These are phyloP conservation scores for Cucurbita maxima DNA, from an alignment of 306 rosid species.

Conservation along the genomic window DNA sequence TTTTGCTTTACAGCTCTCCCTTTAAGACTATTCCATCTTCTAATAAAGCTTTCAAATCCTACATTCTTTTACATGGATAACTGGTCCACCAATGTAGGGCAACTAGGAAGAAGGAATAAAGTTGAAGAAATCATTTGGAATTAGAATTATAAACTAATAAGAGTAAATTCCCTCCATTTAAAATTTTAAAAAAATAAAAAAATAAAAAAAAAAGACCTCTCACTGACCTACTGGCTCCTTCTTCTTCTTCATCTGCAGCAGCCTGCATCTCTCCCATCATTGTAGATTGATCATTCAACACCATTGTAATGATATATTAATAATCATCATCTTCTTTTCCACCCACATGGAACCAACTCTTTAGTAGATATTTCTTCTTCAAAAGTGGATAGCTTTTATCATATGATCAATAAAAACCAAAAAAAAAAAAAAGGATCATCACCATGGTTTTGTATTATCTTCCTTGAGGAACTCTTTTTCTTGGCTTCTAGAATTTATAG, in stretches of 20 bases:
- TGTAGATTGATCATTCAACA: slow-evolving; percentile 44
- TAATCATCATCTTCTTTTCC: slow-evolving; percentile 65
- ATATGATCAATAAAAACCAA: neutral
- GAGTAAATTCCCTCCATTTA: neutral
- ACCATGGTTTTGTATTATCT: neutral
- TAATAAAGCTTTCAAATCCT: slow-evolving; percentile 22
- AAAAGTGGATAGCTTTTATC: neutral
- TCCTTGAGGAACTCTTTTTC: neutral
- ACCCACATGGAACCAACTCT: slow-evolving; percentile 44
- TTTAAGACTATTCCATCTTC: slow-evolving; percentile 60
- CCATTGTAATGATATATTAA: slow-evolving; percentile 56
- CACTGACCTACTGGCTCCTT: slow-evolving; percentile 38
- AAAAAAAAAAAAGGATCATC: neutral
- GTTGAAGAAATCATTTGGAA: slow-evolving; percentile 13
- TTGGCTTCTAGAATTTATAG: neutral
- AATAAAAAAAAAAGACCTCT: slow-evolving; percentile 25
- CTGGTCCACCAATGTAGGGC: slow-evolving; percentile 56
- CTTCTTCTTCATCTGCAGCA: slow-evolving; percentile 33
- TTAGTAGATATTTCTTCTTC: neutral
- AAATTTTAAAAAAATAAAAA: neutral
- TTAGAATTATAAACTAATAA: neutral
- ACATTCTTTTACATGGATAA: slow-evolving; percentile 16
- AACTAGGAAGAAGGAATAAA: slow-evolving; percentile 64
- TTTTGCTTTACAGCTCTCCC: slow-evolving; percentile 61
- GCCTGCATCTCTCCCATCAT: slow-evolving; percentile 29